phyloP scores from a whole-genome alignment of 176 grass and related monocot genomes.

The Tuctoria greenei region DNA sequence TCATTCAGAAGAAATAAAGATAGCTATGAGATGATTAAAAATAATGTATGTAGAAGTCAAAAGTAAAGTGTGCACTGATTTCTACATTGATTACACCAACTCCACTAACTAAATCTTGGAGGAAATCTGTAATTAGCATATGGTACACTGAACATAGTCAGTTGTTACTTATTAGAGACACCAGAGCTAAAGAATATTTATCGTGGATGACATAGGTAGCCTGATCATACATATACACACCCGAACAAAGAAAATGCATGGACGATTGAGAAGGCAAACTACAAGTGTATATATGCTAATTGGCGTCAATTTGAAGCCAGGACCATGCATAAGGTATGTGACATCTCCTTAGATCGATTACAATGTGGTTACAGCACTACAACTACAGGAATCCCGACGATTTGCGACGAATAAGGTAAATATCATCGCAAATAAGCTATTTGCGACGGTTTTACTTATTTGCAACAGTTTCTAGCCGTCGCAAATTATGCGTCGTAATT shows the following conservation, averaged over 20 bases:
- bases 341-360: conserved; percentile 14
- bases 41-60: conserved; percentile 32
- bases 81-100: conserved; percentile 29
- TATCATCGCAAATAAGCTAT: too few species aligned
- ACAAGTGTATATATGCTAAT: background rate
- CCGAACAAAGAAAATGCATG: background rate
- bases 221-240: background rate
- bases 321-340: background rate
- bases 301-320: conserved; percentile 5
- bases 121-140: background rate
- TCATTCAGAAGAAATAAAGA: background rate
- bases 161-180: background rate
- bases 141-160: background rate
- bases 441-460: too few species aligned
- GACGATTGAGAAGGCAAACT: background rate
- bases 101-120: conserved; percentile 25
- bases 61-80: conserved; percentile 5
- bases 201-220: background rate
- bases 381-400: too few species aligned
- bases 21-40: conserved; percentile 1
- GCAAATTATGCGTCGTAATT: too few species aligned
- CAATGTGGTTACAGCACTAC: conserved; percentile 20
- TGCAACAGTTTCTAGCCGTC: too few species aligned
- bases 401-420: too few species aligned
- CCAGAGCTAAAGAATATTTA: background rate